Percentiles rank a stretch among this genome's conserved stretches.
Conservation (phyloP, 2,329 filamentous ascomycete genomes). For the Penicillium sp. region DNA sequence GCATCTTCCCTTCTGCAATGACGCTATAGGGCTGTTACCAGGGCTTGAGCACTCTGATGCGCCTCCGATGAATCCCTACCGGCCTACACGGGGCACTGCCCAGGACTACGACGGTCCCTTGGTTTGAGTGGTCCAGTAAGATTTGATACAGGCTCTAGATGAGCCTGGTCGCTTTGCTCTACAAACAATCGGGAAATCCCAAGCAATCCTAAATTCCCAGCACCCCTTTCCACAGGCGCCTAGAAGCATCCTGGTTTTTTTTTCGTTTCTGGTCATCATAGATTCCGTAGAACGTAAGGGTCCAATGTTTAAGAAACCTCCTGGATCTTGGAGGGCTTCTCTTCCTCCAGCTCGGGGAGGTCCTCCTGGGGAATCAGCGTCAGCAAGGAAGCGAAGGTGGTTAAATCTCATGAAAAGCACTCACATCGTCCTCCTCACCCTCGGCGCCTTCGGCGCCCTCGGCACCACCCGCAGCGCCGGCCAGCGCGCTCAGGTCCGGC, state of each 20-base stretch:
- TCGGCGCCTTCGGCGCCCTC: conserved; percentile 33
- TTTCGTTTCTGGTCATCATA: conserved; percentile 28
- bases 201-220: conserved; percentile 16
- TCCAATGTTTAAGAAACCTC: conserved; percentile 32
- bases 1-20: too few relatives aligned
- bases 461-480: conserved; percentile 42
- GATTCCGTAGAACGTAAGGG: conserved; percentile 19
- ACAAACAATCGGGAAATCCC: conserved; percentile 11
- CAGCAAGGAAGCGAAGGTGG: conserved; percentile 6
- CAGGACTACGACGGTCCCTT: too few relatives aligned
- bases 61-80: too few relatives aligned
- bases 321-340: conserved; percentile 39
- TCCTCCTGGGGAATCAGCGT: conserved; percentile 58
- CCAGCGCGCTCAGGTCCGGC: conserved; percentile 24
- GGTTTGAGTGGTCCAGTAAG: too few relatives aligned
- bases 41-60: too few relatives aligned
- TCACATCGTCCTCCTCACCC: conserved; percentile 47
- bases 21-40: too few relatives aligned
- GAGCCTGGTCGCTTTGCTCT: conserved; percentile 14
- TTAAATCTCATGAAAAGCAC: conserved; percentile 21
- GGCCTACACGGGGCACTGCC: too few relatives aligned
- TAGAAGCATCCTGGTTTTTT: conserved; percentile 21
- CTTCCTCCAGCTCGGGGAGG: conserved; percentile 68
- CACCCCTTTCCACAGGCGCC: conserved; percentile 13
- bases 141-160: conserved; percentile 5